A percentile compares a stretch with the other conserved stretches of the same genome.
Evolutionary conservation across 176 grass and related monocot genomes (phyloP).

Genomic region (Cenchrus fungigraminus): DNA sequence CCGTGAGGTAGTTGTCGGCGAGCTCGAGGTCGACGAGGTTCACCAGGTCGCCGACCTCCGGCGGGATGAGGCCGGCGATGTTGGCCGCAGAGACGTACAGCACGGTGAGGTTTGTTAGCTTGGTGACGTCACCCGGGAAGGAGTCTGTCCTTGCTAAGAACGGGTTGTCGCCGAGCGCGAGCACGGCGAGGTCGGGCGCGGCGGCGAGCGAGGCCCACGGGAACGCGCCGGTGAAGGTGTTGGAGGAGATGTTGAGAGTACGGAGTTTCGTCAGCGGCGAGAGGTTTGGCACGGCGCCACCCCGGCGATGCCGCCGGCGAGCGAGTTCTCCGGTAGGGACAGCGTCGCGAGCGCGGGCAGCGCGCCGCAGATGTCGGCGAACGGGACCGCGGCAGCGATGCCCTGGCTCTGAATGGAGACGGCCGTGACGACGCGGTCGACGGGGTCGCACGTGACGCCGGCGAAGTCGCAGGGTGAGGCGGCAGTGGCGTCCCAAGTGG

Average conservation of each 20-base stretch:
- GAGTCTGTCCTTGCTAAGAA: slow-evolving; percentile 5
- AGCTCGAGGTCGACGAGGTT: no score
- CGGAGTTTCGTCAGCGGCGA: slow-evolving; percentile 46
- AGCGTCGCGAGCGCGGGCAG: slow-evolving; percentile 47
- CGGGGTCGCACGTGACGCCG: no score
- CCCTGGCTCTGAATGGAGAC: neutral
- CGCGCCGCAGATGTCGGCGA: slow-evolving; percentile 49
- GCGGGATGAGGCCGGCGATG: no score
- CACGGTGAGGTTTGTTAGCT: no score
- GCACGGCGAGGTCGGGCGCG: slow-evolving; percentile 25
- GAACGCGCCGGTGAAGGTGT: slow-evolving; percentile 64
- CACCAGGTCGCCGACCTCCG: no score
- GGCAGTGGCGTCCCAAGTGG: no score
- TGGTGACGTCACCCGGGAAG: slow-evolving; percentile 53
- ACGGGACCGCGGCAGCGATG: slow-evolving; percentile 39
- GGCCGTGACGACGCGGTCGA: slow-evolving; percentile 27
- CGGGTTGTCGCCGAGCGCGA: slow-evolving; percentile 56
- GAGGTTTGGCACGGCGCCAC: slow-evolving; percentile 68
- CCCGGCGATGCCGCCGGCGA: slow-evolving; percentile 48
- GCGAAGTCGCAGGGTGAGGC: no score
- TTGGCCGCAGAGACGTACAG: no score
- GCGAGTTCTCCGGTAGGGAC: slow-evolving; percentile 53
- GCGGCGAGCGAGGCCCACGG: slow-evolving; percentile 63
- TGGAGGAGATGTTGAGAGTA: slow-evolving; percentile 65
- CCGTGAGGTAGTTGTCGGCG: no score